Evolutionary conservation across 768 basidiomycete genomes (phyloP).

Genomic region (Phanerochaete sordida): DNA sequence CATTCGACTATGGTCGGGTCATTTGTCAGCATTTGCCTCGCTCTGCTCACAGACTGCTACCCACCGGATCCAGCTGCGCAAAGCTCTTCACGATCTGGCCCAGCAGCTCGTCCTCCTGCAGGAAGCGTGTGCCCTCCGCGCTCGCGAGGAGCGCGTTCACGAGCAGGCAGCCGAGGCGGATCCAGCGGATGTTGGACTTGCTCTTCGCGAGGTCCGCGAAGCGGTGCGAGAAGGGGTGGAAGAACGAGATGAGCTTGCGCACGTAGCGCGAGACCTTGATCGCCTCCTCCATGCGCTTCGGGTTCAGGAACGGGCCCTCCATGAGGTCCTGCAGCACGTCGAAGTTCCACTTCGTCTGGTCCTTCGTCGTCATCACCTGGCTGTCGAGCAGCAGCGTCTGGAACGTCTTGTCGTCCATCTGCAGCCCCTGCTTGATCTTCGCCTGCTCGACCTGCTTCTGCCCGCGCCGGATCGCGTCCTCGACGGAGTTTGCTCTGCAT

Average conservation of each 20-base stretch:
- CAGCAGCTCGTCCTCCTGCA: constrained; percentile 85
- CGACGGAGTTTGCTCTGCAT: constrained; percentile 70
- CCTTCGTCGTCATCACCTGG: constrained; percentile 85
- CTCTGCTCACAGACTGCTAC: constrained; percentile 22
- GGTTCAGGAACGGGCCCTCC: constrained; percentile 89
- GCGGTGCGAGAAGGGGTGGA: constrained; percentile 79
- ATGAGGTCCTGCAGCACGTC: constrained; percentile 85
- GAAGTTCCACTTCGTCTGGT: constrained; percentile 90
- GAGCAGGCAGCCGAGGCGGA: constrained; percentile 77
- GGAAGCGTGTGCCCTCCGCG: constrained; percentile 79
- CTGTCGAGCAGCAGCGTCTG: constrained; percentile 82
- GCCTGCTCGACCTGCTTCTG: constrained; percentile 90
- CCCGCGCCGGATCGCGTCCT: constrained; percentile 82
- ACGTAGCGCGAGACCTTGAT: constrained; percentile 88
- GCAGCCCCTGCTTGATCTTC: constrained; percentile 85
- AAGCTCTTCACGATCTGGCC: constrained; percentile 83
- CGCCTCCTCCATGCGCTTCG: constrained; percentile 91
- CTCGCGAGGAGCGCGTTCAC: constrained; percentile 80
- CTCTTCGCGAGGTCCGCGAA: constrained; percentile 75
- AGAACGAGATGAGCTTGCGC: constrained; percentile 88
- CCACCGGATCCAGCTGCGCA: constrained; percentile 87
- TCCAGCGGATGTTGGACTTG: constrained; percentile 81
- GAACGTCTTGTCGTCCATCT: constrained; percentile 94
- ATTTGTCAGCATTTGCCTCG: too few relatives aligned
- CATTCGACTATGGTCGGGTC: constrained; percentile 73